A percentile compares a stretch with the other conserved stretches of the same genome.
These are phyloP conservation scores for Macrotyloma uniflorum DNA, from an alignment of 306 rosid species.

Conservation along the genomic window DNA sequence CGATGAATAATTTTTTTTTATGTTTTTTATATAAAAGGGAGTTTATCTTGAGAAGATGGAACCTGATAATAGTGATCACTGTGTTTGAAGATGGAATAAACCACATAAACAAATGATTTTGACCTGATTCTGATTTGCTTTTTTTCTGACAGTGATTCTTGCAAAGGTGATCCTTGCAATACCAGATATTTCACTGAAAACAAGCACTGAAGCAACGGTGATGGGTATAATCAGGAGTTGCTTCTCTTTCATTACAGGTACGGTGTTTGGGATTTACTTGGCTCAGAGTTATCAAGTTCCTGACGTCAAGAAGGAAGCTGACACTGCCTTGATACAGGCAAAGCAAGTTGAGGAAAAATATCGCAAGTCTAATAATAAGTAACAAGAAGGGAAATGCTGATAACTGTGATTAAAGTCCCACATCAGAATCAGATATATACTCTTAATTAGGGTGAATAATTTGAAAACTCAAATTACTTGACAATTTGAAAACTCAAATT, in stretches of 20 bases:
- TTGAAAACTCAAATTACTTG: too few relatives aligned
- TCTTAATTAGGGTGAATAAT: too few relatives aligned
- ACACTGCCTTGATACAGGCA: conserved; percentile 49
- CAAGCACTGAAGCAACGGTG: conserved; percentile 11
- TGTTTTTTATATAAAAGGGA: background rate
- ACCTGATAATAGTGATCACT: too few relatives aligned
- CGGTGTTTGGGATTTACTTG: conserved; percentile 61
- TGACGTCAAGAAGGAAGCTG: conserved; percentile 62
- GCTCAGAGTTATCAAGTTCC: conserved; percentile 83
- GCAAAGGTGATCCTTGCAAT: background rate
- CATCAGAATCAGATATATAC: conserved; percentile 27
- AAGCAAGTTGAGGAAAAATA: conserved; percentile 58
- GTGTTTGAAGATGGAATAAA: background rate
- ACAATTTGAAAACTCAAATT: too few relatives aligned
- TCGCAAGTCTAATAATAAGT: conserved; percentile 58
- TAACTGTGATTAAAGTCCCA: background rate
- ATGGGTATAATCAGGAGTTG: conserved; percentile 79
- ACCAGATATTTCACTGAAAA: background rate
- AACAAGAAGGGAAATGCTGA: conserved; percentile 44
- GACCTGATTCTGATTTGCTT: conserved; percentile 23
- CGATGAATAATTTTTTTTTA: background rate
- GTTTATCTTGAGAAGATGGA: background rate
- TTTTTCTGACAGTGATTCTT: conserved; percentile 31
- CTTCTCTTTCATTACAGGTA: conserved; percentile 66
- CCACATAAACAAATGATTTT: background rate